Evolutionary conservation across 768 basidiomycete genomes (phyloP), one percentile per base, ranked within the genome.

Genomic region (Hypsizygus marmoreus): DNA sequence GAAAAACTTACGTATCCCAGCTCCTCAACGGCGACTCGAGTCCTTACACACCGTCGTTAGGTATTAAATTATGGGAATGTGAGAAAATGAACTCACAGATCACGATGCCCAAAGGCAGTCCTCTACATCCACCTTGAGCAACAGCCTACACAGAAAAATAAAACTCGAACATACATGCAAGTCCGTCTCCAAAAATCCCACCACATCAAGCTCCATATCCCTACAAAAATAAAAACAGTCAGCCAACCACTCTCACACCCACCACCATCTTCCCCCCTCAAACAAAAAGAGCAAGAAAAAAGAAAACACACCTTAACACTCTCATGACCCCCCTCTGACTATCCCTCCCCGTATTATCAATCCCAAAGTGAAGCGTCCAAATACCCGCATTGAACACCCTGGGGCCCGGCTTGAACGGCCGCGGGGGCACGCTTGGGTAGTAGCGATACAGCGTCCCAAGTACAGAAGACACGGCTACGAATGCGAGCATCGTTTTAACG

Each of bases 311-410:
- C 69, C 53, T 64, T 4, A 77, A 64, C 19, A 77, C 57, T 47
- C 84, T 77, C 50, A 79, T 70, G 61, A 90, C 81, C 4, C 83
- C 71, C 31, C 76, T 63, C 61, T 88, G 87, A 57, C 87, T 89
- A 54, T 91, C 88, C 49, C 79, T 64, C 2, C 88, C 84, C 32
- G 77, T 80, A 51, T 88, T 82, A 64, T 91, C 81, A 20, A 80
- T 70, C 43, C 93, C 93, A 60, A 95, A 95, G 63, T 95, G 93
- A 19, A 95, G 75, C 0, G 93, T 91, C 92, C 91, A 95, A 22
- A 95, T 91, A 3, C 88, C 92, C 4, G 87, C 84, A 14, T 82
- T 85, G 32, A 93, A 69, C n/a, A 88, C 74, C 23, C 87, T 72
- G 12, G 82, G 74, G 3, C 79, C 81, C 20, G 81, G 67, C 43